Base-by-base conservation (phyloP, 2,329 filamentous ascomycete genomes). In the Stagonosporopsis tanaceti region DNA sequence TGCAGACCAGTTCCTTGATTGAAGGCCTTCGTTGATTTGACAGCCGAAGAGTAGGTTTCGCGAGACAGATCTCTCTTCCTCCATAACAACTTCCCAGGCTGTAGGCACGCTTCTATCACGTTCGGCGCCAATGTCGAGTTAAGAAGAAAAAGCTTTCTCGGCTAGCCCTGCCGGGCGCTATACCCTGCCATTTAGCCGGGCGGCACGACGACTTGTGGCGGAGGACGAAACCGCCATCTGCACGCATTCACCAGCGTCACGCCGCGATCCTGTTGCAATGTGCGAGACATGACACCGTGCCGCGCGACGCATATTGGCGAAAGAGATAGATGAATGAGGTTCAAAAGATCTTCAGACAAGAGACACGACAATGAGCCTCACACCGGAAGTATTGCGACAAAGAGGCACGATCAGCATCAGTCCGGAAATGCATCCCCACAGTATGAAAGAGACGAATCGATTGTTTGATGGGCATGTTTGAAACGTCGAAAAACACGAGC, bases 401-500 rank as follows among this genome's bases (percentile, higher is more conserved):
- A 35, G 27, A 48, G 54, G 38, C 32, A 53, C 48, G 44, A 45
- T 45, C 54, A n/a, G 48, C 53, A 38, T 3, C 20, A 2, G 20
- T 20, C 20, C 20, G 20, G 20, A 20, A 20, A 20, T 20, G 20
- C 20, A 20, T 20, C 20, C 3, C 20, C 32, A 24, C 34, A 53
- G 48, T 45, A 53, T 57, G 48, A 37, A 46, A 27, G 34, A 48
- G 27, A 34, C 40, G 15, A 50, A 57, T 52, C 22, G 54, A 57
- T 48, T 57, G 54, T 57, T 57, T 53, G 54, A 57, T 57, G 54
- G 28, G 30, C 54, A 37, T 37, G 38, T 35, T 32, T 53, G 54
- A 57, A 57, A 57, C 54, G 45, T 48, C 30, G 39, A 48, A 57
- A 41, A 40, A 48, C 48, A 39, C 11, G 28, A 15, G 44, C 54